These are phyloP conservation scores for Lotus japonicus DNA, from an alignment of 306 rosid genomes.

Conservation along the genomic window DNA sequence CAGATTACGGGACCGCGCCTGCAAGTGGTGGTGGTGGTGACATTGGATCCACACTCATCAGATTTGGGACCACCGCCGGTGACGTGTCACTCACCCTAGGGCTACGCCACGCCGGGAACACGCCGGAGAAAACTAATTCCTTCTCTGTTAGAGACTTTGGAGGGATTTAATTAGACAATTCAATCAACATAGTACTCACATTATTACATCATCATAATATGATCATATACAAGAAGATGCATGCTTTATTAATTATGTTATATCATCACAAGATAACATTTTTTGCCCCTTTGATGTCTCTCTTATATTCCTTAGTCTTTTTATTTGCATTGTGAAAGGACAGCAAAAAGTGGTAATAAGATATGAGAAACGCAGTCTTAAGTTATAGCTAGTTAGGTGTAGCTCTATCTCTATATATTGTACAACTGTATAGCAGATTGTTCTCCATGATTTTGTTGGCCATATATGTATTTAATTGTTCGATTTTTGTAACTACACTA, in stretches of 20 bases:
- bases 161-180: slow-evolving; percentile 29
- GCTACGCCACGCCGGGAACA: slow-evolving; percentile 89
- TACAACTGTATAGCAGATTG: slow-evolving; percentile 58
- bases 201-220: not conserved
- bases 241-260: slow-evolving; percentile 15
- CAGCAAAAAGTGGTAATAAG: slow-evolving; percentile 3
- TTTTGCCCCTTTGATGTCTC: not conserved
- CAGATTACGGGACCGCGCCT: slow-evolving; percentile 57
- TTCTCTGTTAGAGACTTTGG: slow-evolving; percentile 84
- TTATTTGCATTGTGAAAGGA: slow-evolving; percentile 23
- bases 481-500: too few relatives aligned
- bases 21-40: slow-evolving; percentile 27
- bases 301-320: not conserved
- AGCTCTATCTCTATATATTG: slow-evolving; percentile 23
- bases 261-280: slow-evolving; percentile 18
- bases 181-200: not conserved
- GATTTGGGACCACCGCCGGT: slow-evolving; percentile 82
- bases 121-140: slow-evolving; percentile 44
- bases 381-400: slow-evolving; percentile 22
- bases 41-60: slow-evolving; percentile 61
- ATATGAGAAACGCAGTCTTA: slow-evolving; percentile 30
- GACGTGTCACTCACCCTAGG: slow-evolving; percentile 98
- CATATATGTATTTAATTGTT: slow-evolving; percentile 17
- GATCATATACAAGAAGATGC: slow-evolving; percentile 18
- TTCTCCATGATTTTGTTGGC: slow-evolving; percentile 6